phyloP scores from a whole-genome alignment of 768 basidiomycete species.

The Leccinum variicolor region DNA sequence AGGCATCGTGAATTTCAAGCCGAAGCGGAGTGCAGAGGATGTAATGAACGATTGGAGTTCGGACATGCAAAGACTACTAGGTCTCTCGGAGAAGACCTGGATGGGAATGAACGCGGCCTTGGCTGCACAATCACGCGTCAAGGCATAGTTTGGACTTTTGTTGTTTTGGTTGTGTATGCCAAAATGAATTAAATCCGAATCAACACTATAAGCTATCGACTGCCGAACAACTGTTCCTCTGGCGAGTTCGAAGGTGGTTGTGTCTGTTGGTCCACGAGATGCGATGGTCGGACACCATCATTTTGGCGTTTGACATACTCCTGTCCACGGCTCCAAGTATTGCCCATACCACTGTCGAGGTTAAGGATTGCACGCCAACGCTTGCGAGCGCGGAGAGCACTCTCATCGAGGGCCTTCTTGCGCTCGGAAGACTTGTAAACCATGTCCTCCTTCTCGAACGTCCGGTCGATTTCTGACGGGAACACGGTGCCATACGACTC shows the following conservation, averaged over 20 bases:
- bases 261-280: slow-evolving; percentile 47
- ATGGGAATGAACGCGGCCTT: slow-evolving; percentile 92
- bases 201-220: slow-evolving; percentile 13
- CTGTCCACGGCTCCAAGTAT: slow-evolving; percentile 68
- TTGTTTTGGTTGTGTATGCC: slow-evolving; percentile 9
- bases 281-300: slow-evolving; percentile 63
- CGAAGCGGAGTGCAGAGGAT: slow-evolving; percentile 81
- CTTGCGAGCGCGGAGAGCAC: slow-evolving; percentile 63
- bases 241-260: slow-evolving; percentile 20
- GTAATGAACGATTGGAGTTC: slow-evolving; percentile 98
- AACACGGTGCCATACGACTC: slow-evolving; percentile 69
- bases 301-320: slow-evolving; percentile 73
- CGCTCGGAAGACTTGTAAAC: slow-evolving; percentile 58
- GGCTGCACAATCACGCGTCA: slow-evolving; percentile 71
- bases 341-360: slow-evolving; percentile 35
- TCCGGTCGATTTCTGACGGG: slow-evolving; percentile 56
- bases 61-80: slow-evolving; percentile 90
- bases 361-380: slow-evolving; percentile 72
- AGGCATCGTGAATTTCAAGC: slow-evolving; percentile 85
- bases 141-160: slow-evolving; percentile 32
- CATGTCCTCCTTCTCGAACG: slow-evolving; percentile 60
- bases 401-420: slow-evolving; percentile 53
- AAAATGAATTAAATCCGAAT: not conserved
- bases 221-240: slow-evolving; percentile 17
- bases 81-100: slow-evolving; percentile 97